These are phyloP conservation scores for Nyctanthes arbortristis DNA, from an alignment of 257 asterid species.

Conservation along the genomic window DNA sequence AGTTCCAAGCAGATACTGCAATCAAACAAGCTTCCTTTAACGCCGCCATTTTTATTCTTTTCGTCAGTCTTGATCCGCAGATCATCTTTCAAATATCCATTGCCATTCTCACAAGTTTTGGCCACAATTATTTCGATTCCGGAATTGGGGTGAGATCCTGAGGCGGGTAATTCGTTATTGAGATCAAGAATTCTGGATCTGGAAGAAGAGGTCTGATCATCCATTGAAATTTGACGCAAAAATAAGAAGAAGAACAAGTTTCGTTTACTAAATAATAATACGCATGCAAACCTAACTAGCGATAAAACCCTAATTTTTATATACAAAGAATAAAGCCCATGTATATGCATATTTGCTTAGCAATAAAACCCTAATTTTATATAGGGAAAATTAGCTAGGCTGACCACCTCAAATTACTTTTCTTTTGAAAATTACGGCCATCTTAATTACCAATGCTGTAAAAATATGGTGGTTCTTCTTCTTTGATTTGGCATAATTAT, in stretches of 20 bases:
- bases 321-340: no score
- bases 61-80: slow-evolving; percentile 65
- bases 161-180: slow-evolving; percentile 45
- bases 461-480: no score
- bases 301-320: no score
- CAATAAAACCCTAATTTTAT: slow-evolving; percentile 29
- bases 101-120: slow-evolving; percentile 52
- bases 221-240: slow-evolving; percentile 40
- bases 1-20: slow-evolving; percentile 93
- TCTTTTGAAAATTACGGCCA: no score
- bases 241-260: no score
- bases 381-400: no score
- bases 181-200: slow-evolving; percentile 98
- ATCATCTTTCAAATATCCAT: slow-evolving; percentile 47
- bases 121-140: slow-evolving; percentile 56
- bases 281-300: no score
- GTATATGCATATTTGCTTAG: no score
- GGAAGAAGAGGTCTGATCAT: slow-evolving; percentile 52
- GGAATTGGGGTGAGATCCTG: slow-evolving; percentile 47
- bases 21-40: slow-evolving; percentile 78
- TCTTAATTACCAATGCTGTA: no score
- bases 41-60: slow-evolving; percentile 50
- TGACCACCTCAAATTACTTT: no score
- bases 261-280: no score
- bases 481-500: no score